These are phyloP conservation scores for Vitis amurensis DNA, from an alignment of 164 flowering plant genomes.

Conservation along the genomic window DNA sequence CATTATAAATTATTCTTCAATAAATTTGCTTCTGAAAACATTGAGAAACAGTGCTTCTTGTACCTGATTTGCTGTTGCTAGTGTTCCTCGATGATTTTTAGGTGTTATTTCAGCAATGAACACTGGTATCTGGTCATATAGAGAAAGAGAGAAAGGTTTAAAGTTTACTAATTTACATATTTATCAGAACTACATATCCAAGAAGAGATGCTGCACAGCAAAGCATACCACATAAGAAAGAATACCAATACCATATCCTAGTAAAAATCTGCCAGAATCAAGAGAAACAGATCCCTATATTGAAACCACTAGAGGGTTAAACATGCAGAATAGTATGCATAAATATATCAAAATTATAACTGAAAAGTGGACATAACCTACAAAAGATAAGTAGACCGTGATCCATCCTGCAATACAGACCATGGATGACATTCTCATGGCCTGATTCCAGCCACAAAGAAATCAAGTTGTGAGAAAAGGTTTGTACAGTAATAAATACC, in stretches of 20 bases:
- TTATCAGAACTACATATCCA: no score
- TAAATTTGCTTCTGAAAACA: no score
- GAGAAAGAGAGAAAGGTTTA: not conserved
- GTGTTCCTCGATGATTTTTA: conserved; percentile 77
- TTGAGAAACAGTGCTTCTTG: not conserved
- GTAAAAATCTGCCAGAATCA: conserved; percentile 63
- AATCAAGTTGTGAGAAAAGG: not conserved
- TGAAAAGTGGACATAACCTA: conserved; percentile 9
- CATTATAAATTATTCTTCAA: no score
- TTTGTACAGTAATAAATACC: no score
- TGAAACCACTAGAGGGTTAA: not conserved
- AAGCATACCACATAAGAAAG: conserved; percentile 69
- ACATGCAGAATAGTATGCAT: no score
- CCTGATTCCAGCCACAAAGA: conserved; percentile 37
- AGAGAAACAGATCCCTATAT: conserved; percentile 52
- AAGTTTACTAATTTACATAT: no score
- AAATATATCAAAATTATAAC: not conserved
- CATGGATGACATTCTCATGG: conserved; percentile 69
- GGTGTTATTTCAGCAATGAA: conserved; percentile 87
- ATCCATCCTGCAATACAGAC: conserved; percentile 87
- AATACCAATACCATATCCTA: conserved; percentile 78
- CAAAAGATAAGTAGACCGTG: conserved; percentile 60
- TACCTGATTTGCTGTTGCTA: conserved; percentile 82
- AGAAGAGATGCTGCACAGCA: not conserved
- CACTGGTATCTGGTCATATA: conserved; percentile 62